A percentile compares a stretch with the other conserved stretches of the same genome.
Conservation (phyloP, 2,329 filamentous ascomycete species). For the Phialemoniopsis sp. region DNA sequence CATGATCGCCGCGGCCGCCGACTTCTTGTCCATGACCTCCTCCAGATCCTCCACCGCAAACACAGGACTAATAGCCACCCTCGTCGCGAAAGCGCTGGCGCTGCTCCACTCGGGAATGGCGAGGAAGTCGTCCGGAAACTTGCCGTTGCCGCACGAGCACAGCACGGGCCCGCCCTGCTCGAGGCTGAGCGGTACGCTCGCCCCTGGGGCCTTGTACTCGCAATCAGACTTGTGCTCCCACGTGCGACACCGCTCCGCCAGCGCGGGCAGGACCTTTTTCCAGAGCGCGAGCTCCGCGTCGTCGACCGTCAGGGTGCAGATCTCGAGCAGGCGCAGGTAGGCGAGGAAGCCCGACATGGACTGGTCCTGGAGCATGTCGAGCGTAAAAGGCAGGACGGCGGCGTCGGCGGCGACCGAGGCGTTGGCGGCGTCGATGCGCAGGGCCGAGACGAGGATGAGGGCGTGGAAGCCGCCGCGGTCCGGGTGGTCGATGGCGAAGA, state of each 20-base stretch:
- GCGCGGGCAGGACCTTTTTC: constrained; percentile 37
- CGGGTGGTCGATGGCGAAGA: constrained; percentile 36
- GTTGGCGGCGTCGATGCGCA: constrained; percentile 37
- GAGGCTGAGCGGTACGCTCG: constrained; percentile 31
- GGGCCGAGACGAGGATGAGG: constrained; percentile 33
- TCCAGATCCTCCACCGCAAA: constrained; percentile 42
- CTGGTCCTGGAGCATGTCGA: constrained; percentile 20
- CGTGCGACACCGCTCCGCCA: constrained; percentile 44
- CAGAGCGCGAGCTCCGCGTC: constrained; percentile 55
- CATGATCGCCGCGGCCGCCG: not conserved
- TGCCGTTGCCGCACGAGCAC: constrained; percentile 40
- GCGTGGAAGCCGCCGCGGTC: constrained; percentile 32
- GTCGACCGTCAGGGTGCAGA: constrained; percentile 31
- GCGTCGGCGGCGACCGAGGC: constrained; percentile 40
- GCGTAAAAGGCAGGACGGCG: constrained; percentile 39
- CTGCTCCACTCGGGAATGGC: constrained; percentile 36
- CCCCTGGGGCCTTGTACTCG: constrained; percentile 31
- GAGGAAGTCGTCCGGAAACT: constrained; percentile 32
- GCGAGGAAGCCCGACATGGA: constrained; percentile 32
- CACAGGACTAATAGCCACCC: constrained; percentile 53
- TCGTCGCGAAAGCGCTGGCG: constrained; percentile 37
- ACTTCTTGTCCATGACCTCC: constrained; percentile 23
- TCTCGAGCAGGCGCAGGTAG: constrained; percentile 26
- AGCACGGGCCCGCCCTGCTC: constrained; percentile 29
- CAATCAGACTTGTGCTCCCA: constrained; percentile 36